Percentiles rank a stretch among this genome's conserved stretches.
Conservation (phyloP, 2,329 filamentous ascomycete species). For the Didymella sp. region DNA sequence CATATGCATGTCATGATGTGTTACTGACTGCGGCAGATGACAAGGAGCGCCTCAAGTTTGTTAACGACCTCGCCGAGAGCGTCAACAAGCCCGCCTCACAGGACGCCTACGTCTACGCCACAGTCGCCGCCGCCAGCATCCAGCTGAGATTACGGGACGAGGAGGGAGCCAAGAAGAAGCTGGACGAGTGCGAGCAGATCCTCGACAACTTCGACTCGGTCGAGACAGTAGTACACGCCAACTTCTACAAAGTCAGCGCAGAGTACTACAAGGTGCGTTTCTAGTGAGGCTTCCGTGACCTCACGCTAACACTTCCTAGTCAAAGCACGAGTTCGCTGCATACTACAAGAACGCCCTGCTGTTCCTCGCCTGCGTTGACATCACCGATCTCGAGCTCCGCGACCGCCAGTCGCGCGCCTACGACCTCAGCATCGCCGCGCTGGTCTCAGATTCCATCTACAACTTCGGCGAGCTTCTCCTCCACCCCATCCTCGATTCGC, state of each 20-base stretch:
- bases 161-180: slow-evolving; percentile 82
- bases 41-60: slow-evolving; percentile 82
- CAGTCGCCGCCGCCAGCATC: slow-evolving; percentile 85
- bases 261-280: slow-evolving; percentile 81
- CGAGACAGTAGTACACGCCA: slow-evolving; percentile 92
- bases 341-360: slow-evolving; percentile 98
- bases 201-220: slow-evolving; percentile 93
- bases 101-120: slow-evolving; percentile 94
- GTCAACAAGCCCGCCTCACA: slow-evolving; percentile 92
- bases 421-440: slow-evolving; percentile 88
- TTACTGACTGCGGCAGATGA: slow-evolving; percentile 68
- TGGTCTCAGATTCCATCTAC: slow-evolving; percentile 95
- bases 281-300: no score
- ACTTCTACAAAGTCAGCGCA: slow-evolving; percentile 94
- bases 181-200: slow-evolving; percentile 86
- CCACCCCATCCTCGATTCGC: slow-evolving; percentile 90
- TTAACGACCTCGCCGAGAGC: slow-evolving; percentile 81
- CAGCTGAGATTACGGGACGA: slow-evolving; percentile 81
- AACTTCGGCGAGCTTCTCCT: slow-evolving; percentile 99
- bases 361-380: slow-evolving; percentile 94
- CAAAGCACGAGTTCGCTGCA: slow-evolving; percentile 88
- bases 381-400: slow-evolving; percentile 72
- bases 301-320: slow-evolving; percentile 47
- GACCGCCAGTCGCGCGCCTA: slow-evolving; percentile 87
- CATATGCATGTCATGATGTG: background rate